Evolutionary conservation across 2,329 filamentous ascomycete genomes (phyloP).

Genomic region (Drechslerella dactyloides): DNA sequence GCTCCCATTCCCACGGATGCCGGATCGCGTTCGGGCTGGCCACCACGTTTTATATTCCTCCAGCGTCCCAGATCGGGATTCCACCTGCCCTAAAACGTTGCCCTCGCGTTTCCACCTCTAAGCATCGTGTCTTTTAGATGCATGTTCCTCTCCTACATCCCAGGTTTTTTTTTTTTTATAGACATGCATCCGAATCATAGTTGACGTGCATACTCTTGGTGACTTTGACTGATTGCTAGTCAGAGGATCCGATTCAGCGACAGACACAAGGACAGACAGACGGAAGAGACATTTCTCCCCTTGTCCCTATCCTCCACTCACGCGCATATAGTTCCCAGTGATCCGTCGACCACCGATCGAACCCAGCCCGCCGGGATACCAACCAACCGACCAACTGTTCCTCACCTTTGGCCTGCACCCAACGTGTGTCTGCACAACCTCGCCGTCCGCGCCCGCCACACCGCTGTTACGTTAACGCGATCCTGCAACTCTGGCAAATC

Average conservation of each 20-base stretch:
- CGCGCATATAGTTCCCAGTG: too few relatives aligned
- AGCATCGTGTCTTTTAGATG: constrained; percentile 14
- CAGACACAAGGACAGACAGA: background rate
- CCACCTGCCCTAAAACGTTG: constrained; percentile 6
- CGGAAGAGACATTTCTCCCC: too few relatives aligned
- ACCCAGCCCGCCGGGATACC: background rate
- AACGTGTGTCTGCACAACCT: too few relatives aligned
- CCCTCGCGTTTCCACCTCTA: background rate
- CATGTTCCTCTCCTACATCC: background rate
- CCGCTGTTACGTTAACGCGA: too few relatives aligned
- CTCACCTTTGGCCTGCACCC: too few relatives aligned
- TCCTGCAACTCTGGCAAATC: constrained; percentile 5
- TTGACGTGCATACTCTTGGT: too few relatives aligned
- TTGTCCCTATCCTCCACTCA: too few relatives aligned
- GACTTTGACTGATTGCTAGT: background rate
- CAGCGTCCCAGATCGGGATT: background rate
- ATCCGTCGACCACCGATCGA: background rate
- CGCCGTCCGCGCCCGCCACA: too few relatives aligned
- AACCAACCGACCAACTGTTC: background rate
- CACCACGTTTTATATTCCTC: constrained; percentile 43
- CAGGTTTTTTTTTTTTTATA: background rate
- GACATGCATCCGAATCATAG: background rate
- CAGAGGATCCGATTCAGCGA: constrained; percentile 2
- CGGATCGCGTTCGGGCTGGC: constrained; percentile 26
- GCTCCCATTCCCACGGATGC: constrained; percentile 36